Evolutionary conservation across 2,329 filamentous ascomycete genomes (phyloP), one percentile per base, ranked within the genome.

Genomic region (Arachnomyces sp.): DNA sequence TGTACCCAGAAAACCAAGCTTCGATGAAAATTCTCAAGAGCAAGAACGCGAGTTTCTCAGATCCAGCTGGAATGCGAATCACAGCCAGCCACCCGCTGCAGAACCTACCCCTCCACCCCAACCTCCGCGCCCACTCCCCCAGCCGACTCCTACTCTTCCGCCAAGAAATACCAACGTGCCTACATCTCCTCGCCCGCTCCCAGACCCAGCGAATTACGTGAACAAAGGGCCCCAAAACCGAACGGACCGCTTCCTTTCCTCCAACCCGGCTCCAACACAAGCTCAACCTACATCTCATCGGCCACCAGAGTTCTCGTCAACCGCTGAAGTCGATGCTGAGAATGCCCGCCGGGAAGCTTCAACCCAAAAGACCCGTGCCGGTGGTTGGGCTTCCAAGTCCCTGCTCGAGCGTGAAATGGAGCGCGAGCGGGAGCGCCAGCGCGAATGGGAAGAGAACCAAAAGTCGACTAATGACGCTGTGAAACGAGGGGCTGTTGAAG

Each of bases 321-420:
- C 73, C 3, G 65, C 71, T 4, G 76, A 80, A 57, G 68, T 74
- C 39, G 70, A 74, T 33, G 66, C 63, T 8, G 74, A 79, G 49
- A 73, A 76, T 45, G 67, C 67, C 36, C 70, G 74, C 12, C 73
- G 76, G 12, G 48, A 66, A 2, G 70, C 70, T 1, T 69, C 74
- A 0, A 76, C 79, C 46, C 59, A 70, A 37, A 74, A 73, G 52
- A 79, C 76, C 20, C 73, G 73, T 46, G 74, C 74, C 9, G 72
- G 70, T 14, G 74, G 73, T 2, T 79, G 74, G 75, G 75, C 76
- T 0, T 72, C 69, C n/a, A 79, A 77, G 52, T 77, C 74, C 2
- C 65, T 82, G 2, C 66, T 81, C 3, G 77, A 81, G 52, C 72
- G 77, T 6, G 78, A 82, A 49, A 82, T 81, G 78, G 77, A 82